Conservation (phyloP, 2,329 filamentous ascomycete species). For the Colletotrichum kahawae region DNA sequence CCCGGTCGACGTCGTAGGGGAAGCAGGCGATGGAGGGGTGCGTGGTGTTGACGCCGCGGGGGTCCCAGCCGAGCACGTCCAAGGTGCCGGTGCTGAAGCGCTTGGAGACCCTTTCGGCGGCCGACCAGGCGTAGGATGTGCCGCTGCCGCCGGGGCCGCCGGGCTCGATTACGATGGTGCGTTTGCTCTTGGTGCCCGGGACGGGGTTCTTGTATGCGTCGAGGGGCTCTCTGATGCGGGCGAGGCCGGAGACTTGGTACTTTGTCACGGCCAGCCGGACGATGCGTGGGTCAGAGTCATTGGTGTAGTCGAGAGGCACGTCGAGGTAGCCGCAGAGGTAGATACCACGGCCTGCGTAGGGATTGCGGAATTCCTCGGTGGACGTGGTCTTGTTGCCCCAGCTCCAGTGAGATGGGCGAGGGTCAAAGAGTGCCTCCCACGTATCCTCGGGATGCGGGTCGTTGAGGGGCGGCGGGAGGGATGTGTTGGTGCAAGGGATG, state of each 20-base stretch:
- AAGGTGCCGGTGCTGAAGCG: constrained; percentile 47
- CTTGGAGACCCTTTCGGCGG: constrained; percentile 39
- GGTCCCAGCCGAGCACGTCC: constrained; percentile 59
- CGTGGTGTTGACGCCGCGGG: constrained; percentile 56
- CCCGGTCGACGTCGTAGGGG: constrained; percentile 48
- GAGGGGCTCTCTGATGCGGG: constrained; percentile 19
- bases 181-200: constrained; percentile 42
- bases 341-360: constrained; percentile 45
- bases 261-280: constrained; percentile 54
- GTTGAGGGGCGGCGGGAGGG: constrained; percentile 45
- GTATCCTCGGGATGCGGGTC: constrained; percentile 38
- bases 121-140: constrained; percentile 43
- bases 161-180: constrained; percentile 55
- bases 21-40: constrained; percentile 52
- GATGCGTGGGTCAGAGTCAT: constrained; percentile 47
- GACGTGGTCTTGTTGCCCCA: constrained; percentile 40
- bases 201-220: constrained; percentile 20
- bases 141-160: constrained; percentile 57
- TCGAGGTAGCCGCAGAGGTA: constrained; percentile 55
- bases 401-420: constrained; percentile 49
- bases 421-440: constrained; percentile 48
- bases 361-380: constrained; percentile 25
- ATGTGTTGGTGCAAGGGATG: constrained; percentile 49
- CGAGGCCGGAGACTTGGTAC: constrained; percentile 51
- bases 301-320: constrained; percentile 53